These are phyloP conservation scores for Piper longum DNA, from an alignment of 164 flowering plant species.

Conservation along the genomic window DNA sequence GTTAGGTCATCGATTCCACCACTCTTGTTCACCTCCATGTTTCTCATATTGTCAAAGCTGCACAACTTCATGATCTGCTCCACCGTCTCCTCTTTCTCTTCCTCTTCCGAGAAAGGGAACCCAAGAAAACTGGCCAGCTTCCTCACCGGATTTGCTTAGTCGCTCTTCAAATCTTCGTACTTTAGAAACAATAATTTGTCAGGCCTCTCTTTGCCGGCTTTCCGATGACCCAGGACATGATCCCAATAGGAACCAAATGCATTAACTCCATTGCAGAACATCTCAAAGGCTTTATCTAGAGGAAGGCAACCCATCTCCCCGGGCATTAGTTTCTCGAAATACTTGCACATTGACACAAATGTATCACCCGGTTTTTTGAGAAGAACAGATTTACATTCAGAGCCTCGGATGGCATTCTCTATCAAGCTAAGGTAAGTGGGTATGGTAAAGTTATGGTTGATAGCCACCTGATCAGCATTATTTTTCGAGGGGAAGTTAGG, in stretches of 20 bases:
- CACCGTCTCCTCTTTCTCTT: slow-evolving; percentile 11
- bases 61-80: slow-evolving; percentile 21
- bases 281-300: slow-evolving; percentile 18
- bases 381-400: slow-evolving; percentile 5
- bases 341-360: slow-evolving; percentile 7
- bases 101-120: slow-evolving; percentile 19
- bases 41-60: slow-evolving; percentile 29
- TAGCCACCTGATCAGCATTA: too few species aligned
- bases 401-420: not conserved
- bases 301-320: not conserved
- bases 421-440: slow-evolving; percentile 6
- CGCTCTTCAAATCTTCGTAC: slow-evolving; percentile 25
- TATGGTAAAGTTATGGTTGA: not conserved
- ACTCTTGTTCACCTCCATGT: slow-evolving; percentile 9
- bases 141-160: slow-evolving; percentile 4
- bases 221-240: slow-evolving; percentile 3
- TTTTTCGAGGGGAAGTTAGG: not conserved
- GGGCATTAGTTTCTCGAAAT: not conserved
- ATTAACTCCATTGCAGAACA: slow-evolving; percentile 19
- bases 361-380: slow-evolving; percentile 10
- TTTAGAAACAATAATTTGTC: slow-evolving; percentile 22
- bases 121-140: slow-evolving; percentile 25
- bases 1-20: not conserved
- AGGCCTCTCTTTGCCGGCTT: slow-evolving; percentile 15
- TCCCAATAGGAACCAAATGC: slow-evolving; percentile 20